Base-by-base conservation (phyloP, 441 rosid species). In the Pelargonium australe region DNA sequence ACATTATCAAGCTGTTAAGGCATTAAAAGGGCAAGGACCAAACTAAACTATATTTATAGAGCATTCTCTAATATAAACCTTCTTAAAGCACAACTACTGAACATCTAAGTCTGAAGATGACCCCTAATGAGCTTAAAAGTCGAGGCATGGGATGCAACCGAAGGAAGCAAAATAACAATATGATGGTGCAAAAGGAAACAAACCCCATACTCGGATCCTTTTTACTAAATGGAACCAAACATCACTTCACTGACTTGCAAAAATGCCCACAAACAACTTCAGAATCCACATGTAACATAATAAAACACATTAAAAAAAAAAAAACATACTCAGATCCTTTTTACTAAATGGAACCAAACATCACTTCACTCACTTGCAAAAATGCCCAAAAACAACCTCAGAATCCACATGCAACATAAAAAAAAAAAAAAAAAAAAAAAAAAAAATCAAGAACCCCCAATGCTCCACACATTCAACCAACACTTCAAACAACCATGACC, bases 1-100 rank as follows among this genome's bases (percentile, higher is more conserved):
- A 61, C 75, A 83, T 78, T 65, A 75, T 70, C 51, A 66, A 34
- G 11, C 41, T 37, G 64, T 85, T 71, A 80, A 62, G 41, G 65
- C 16, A 62, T 31, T 62, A 25, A 62, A 25, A 62, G 4, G n/a
- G 65, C 41, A 62, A 62, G 41, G 17, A n/a, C 12, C 40, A 9
- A 23, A 16, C 65, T 62, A 62, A 62, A 25, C 65, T 40, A 62
- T 28, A 61, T n/a, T 7, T 25, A 61, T 61, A 25, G 28, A n/a
- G 16, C 16, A 61, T 12, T 57, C 43, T 40, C 43, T 40, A 40
- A 40, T 7, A 40, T 40, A 40, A 40, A 40, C 43, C 43, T 40
- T 40, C 65, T 63, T 63, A 63, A 31, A n/a, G 51, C 51, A 28
- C 40, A 53, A 20, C 23, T 20, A 16, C 19, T 49, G 23, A 53